A percentile compares a stretch with the other conserved stretches of the same genome.
Conservation (phyloP, 306 rosid species). For the Hippophae gyantsensis region DNA sequence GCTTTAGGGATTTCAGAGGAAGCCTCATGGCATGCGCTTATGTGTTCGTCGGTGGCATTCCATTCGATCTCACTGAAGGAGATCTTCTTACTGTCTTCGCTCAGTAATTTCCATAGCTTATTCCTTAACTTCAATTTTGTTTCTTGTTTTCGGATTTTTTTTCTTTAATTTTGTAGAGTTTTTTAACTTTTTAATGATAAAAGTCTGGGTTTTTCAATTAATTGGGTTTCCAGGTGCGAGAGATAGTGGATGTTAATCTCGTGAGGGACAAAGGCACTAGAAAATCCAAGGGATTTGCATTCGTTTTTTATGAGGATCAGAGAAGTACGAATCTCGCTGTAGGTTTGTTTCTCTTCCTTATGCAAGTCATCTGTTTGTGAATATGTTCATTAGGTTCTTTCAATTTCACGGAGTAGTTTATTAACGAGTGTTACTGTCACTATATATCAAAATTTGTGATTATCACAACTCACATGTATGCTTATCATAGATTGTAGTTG, state of each 20-base stretch:
- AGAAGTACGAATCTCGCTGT: slow-evolving; percentile 86
- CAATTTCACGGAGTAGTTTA: too few species aligned
- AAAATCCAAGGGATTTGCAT: slow-evolving; percentile 82
- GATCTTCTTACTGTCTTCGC: slow-evolving; percentile 88
- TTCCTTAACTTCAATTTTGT: background rate
- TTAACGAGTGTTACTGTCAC: too few species aligned
- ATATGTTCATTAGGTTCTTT: background rate
- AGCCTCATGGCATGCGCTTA: slow-evolving; percentile 95
- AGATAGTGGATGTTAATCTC: slow-evolving; percentile 81
- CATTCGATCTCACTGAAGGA: slow-evolving; percentile 91
- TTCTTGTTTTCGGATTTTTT: background rate
- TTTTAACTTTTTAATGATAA: too few species aligned
- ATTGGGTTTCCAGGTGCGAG: slow-evolving; percentile 47
- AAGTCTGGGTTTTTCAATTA: background rate
- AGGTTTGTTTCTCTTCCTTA: slow-evolving; percentile 37
- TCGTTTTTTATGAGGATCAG: slow-evolving; percentile 87
- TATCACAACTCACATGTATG: too few species aligned
- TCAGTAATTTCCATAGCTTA: slow-evolving; percentile 34
- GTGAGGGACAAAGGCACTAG: slow-evolving; percentile 88
- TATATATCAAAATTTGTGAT: too few species aligned
- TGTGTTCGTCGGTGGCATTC: slow-evolving; percentile 72
- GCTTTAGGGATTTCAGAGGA: slow-evolving; percentile 59
- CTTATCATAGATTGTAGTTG: too few species aligned
- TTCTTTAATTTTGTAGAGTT: background rate
- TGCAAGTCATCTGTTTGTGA: background rate